Conservation (phyloP, 2,329 filamentous ascomycete genomes). For the Stagonosporopsis cucurbitacearum region DNA sequence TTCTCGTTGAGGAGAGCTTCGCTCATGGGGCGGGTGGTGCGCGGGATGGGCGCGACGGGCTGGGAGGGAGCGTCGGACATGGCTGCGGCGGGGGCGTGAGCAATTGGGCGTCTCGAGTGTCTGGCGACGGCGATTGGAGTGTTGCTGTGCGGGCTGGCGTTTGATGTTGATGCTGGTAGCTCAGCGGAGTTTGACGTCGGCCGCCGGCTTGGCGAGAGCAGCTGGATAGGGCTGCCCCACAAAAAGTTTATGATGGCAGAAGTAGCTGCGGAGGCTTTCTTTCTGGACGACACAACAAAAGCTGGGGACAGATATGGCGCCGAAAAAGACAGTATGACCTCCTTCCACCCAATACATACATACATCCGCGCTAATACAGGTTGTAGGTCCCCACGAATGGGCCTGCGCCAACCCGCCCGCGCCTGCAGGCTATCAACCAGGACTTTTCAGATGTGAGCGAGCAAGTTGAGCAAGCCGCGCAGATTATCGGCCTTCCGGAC, state of each 20-base stretch:
- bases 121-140: conserved; percentile 24
- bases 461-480: conserved; percentile 50
- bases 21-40: conserved; percentile 81
- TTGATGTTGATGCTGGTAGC: conserved; percentile 34
- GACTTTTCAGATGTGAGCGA: conserved; percentile 46
- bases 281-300: conserved; percentile 16
- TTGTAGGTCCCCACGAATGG: conserved; percentile 19
- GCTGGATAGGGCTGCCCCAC: conserved; percentile 9
- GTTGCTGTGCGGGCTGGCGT: conserved; percentile 19
- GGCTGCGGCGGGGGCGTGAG: conserved; percentile 37
- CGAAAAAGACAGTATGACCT: conserved; percentile 22
- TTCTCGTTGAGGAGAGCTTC: conserved; percentile 99
- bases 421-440: conserved; percentile 50
- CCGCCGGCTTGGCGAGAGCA: conserved; percentile 31
- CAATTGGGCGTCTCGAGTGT: conserved; percentile 39
- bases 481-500: conserved; percentile 49
- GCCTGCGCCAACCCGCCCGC: conserved; percentile 43
- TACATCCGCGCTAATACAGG: neutral
- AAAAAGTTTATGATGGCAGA: conserved; percentile 23
- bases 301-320: conserved; percentile 33
- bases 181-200: conserved; percentile 35
- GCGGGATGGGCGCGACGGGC: conserved; percentile 68
- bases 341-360: rapidly evolving
- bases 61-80: conserved; percentile 66
- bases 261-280: conserved; percentile 29